Evolutionary conservation across 2,329 filamentous ascomycete genomes (phyloP).

Genomic region (Stenocarpella maydis): DNA sequence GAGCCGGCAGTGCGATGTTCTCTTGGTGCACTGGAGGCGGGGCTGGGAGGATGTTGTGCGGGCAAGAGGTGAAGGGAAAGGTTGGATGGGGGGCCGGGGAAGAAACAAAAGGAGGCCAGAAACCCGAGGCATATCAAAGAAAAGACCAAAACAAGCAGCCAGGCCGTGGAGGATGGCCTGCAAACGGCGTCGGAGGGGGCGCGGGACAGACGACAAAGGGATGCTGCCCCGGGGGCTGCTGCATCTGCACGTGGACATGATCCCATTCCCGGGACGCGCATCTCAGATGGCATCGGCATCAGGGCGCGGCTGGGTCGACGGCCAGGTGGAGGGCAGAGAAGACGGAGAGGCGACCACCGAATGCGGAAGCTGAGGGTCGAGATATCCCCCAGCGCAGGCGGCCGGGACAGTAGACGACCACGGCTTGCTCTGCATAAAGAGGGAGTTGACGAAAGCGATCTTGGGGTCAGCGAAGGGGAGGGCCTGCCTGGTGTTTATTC

Average conservation of each 20-base stretch:
- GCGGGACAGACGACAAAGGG: neutral
- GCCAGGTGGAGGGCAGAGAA: neutral
- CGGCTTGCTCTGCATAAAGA: neutral
- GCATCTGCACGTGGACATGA: neutral
- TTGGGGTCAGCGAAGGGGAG: no score
- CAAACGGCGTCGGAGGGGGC: neutral
- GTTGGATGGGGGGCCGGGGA: neutral
- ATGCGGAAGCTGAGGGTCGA: neutral
- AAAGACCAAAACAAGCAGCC: slow-evolving; percentile 6
- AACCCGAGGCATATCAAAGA: neutral
- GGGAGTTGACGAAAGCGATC: slow-evolving; percentile 8
- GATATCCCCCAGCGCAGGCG: no score
- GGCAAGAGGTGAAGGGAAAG: neutral
- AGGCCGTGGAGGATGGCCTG: neutral
- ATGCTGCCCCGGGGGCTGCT: neutral
- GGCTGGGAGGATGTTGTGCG: neutral
- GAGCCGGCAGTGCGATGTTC: neutral
- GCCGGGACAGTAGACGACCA: no score
- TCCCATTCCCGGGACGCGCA: slow-evolving; percentile 13
- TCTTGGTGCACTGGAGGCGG: neutral
- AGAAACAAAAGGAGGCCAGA: slow-evolving; percentile 7
- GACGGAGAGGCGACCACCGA: neutral
- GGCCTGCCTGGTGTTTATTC: no score
- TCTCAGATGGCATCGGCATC: neutral
- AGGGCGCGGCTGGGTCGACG: neutral